Percentiles rank a stretch among this genome's conserved stretches.
These are phyloP conservation scores for Tardiomyces blankii DNA, from an alignment of 1,139 yeast species.

Conservation along the genomic window DNA sequence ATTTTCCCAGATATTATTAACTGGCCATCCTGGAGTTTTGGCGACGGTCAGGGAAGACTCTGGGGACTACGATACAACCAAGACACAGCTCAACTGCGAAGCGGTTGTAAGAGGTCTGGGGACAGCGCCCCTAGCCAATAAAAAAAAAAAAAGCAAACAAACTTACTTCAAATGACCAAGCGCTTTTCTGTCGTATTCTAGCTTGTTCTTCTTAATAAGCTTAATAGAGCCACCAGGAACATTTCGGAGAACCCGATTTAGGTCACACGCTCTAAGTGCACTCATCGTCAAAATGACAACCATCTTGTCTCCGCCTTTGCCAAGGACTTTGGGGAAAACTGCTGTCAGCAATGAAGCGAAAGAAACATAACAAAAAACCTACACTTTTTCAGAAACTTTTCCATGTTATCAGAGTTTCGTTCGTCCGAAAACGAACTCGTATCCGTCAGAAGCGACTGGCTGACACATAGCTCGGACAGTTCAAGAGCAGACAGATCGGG, in stretches of 20 bases:
- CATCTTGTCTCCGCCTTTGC: constrained; percentile 19
- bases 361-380: constrained; percentile 4
- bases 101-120: too few species aligned
- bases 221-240: constrained; percentile 40
- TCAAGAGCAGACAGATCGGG: constrained; percentile 54
- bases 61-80: not conserved
- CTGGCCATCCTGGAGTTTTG: not conserved
- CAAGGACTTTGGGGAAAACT: constrained; percentile 4
- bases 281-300: constrained; percentile 54
- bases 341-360: not conserved
- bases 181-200: constrained; percentile 45
- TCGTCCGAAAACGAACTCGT: constrained; percentile 39
- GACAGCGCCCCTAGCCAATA: not conserved
- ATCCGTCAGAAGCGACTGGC: constrained; percentile 38
- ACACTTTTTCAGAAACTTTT: constrained; percentile 30
- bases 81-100: too few species aligned
- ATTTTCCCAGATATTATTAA: not conserved
- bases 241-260: constrained; percentile 43
- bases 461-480: constrained; percentile 44
- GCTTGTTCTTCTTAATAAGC: constrained; percentile 54
- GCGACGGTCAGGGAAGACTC: not conserved
- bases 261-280: constrained; percentile 65
- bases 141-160: not conserved
- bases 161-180: constrained; percentile 18
- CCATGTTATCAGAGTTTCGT: constrained; percentile 38